Conservation (phyloP, 768 basidiomycete species). For the Tricholoma matsutake region DNA sequence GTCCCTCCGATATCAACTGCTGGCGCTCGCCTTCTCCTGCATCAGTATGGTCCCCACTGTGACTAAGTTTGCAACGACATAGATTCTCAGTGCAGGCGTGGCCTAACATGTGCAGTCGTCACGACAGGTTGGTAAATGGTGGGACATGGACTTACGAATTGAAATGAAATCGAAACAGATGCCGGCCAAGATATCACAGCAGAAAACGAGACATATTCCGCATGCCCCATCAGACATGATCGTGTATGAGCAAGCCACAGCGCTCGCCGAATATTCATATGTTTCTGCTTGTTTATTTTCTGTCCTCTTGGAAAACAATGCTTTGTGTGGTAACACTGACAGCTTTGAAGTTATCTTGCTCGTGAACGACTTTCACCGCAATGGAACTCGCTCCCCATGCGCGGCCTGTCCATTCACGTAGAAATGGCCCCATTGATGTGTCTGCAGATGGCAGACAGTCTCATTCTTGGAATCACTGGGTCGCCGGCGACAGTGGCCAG, state of each 20-base stretch:
- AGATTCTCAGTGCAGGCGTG: conserved; percentile 34
- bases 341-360: neutral
- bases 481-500: conserved; percentile 40
- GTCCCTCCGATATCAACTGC: conserved; percentile 28
- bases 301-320: neutral
- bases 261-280: neutral
- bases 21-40: conserved; percentile 22
- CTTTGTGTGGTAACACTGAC: neutral
- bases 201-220: conserved; percentile 27
- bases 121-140: neutral
- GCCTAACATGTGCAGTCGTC: conserved; percentile 19
- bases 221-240: conserved; percentile 28
- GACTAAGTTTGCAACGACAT: conserved; percentile 21
- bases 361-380: neutral
- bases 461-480: conserved; percentile 55
- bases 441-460: conserved; percentile 26
- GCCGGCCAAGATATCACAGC: conserved; percentile 35
- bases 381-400: conserved; percentile 20
- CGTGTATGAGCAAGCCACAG: neutral
- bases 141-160: conserved; percentile 25
- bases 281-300: neutral
- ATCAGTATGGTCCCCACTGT: neutral
- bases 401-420: conserved; percentile 16
- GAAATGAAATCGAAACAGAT: conserved; percentile 38
- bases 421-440: conserved; percentile 8